phyloP scores from a whole-genome alignment of 2,329 filamentous ascomycete species.

The Aspergillus brunneoviolaceus region DNA sequence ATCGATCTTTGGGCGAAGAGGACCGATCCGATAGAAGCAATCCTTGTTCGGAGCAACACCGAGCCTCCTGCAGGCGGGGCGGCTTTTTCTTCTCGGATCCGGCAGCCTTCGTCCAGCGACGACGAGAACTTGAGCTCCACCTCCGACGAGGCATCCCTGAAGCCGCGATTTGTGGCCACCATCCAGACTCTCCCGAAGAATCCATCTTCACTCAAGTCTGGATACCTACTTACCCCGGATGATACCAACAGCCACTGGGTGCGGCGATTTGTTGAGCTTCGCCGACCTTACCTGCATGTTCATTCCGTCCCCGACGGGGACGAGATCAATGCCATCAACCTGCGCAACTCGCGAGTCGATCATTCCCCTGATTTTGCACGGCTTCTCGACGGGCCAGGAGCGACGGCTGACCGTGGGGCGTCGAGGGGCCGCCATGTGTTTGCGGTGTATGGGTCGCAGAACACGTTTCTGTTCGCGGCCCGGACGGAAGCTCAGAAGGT shows the following conservation, averaged over 20 bases:
- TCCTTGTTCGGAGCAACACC: constrained; percentile 46
- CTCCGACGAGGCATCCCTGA: constrained; percentile 37
- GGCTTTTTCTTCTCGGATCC: constrained; percentile 27
- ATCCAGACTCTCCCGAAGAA: constrained; percentile 80
- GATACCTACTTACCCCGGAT: constrained; percentile 83
- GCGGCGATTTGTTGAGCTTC: constrained; percentile 87
- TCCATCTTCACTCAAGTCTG: constrained; percentile 75
- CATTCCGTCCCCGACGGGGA: constrained; percentile 84
- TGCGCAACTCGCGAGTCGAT: constrained; percentile 87
- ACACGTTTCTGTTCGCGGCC: constrained; percentile 92
- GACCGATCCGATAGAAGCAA: constrained; percentile 41
- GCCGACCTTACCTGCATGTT: constrained; percentile 87
- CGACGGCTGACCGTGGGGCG: constrained; percentile 35
- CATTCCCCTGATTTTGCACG: constrained; percentile 84
- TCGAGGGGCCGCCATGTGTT: constrained; percentile 68
- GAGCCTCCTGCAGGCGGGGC: constrained; percentile 44
- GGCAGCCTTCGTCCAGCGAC: constrained; percentile 21
- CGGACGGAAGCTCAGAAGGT: constrained; percentile 88
- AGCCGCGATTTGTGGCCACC: constrained; percentile 70
- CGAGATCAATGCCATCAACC: constrained; percentile 83
- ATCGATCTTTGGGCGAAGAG: constrained; percentile 45
- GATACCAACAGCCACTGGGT: constrained; percentile 78
- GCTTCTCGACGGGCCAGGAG: constrained; percentile 60
- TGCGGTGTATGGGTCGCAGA: constrained; percentile 89
- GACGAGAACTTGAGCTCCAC: constrained; percentile 30